phyloP scores from a whole-genome alignment of 306 rosid genomes.

The Lablab purpureus region DNA sequence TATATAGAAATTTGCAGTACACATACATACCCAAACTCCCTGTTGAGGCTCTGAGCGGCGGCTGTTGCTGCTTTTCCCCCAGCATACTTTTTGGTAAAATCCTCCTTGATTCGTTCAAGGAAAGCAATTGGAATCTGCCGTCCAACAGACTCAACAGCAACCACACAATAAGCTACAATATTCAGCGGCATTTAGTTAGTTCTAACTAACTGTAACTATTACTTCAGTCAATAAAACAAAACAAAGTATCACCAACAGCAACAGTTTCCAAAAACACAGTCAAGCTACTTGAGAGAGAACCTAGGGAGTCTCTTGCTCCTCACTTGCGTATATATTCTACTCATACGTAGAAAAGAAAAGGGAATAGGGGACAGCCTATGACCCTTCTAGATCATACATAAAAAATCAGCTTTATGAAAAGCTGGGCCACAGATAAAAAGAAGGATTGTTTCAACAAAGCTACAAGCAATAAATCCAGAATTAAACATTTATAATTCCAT shows the following conservation, averaged over 20 bases:
- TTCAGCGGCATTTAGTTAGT: slow-evolving; percentile 48
- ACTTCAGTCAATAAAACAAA: slow-evolving; percentile 18
- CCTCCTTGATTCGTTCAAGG: slow-evolving; percentile 90
- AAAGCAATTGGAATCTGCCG: slow-evolving; percentile 86
- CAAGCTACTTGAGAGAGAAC: slow-evolving; percentile 4
- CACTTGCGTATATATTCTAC: too few relatives aligned
- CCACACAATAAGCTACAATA: slow-evolving; percentile 84
- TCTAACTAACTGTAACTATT: slow-evolving; percentile 29
- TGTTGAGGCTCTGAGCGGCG: slow-evolving; percentile 76
- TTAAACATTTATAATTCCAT: neutral
- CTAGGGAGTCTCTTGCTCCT: too few relatives aligned
- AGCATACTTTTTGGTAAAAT: slow-evolving; percentile 76
- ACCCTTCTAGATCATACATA: too few relatives aligned
- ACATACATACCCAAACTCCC: slow-evolving; percentile 76
- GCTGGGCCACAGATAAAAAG: too few relatives aligned
- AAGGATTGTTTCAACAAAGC: neutral
- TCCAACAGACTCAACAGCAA: slow-evolving; percentile 84
- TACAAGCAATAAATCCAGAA: slow-evolving; percentile 22
- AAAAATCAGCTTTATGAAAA: too few relatives aligned
- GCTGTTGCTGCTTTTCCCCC: slow-evolving; percentile 91
- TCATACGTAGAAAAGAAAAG: too few relatives aligned
- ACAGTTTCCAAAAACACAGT: neutral
- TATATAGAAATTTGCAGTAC: neutral
- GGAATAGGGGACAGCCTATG: too few relatives aligned
- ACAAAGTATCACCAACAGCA: neutral